A percentile compares a stretch with the other conserved stretches of the same genome.
Conservation (phyloP, 73 alveolate genomes). For the Paramecium sexaurelia region DNA sequence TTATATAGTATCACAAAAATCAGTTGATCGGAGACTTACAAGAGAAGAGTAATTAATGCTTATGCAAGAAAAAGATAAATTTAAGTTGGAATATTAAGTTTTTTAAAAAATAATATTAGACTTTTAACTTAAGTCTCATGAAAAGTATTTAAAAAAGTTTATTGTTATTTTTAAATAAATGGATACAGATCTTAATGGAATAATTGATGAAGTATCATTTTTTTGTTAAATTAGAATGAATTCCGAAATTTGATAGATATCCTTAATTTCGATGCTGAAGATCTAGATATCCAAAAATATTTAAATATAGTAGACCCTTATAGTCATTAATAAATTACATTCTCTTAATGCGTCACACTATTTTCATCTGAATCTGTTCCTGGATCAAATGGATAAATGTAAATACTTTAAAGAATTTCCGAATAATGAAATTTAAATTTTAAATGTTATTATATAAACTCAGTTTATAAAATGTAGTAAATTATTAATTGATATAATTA, state of each 20-base stretch:
- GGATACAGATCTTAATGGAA: constrained; percentile 94
- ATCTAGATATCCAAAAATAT: constrained; percentile 84
- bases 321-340: constrained; percentile 96
- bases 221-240: constrained; percentile 62
- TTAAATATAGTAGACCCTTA: constrained; percentile 96
- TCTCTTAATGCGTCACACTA: constrained; percentile 95
- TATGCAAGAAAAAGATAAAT: constrained; percentile 85
- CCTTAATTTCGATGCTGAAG: constrained; percentile 83
- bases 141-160: constrained; percentile 92
- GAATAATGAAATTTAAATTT: constrained; percentile 25
- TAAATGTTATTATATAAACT: background rate
- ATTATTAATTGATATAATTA: background rate
- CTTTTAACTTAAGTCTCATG: constrained; percentile 95
- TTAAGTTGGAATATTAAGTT: constrained; percentile 76
- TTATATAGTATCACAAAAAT: constrained; percentile 27
- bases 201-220: constrained; percentile 85
- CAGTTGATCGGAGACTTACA: constrained; percentile 65
- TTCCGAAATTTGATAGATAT: constrained; percentile 86
- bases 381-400: constrained; percentile 38
- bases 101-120: constrained; percentile 91
- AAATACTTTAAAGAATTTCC: constrained; percentile 30
- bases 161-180: constrained; percentile 83
- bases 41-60: constrained; percentile 77
- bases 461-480: background rate
- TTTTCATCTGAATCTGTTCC: constrained; percentile 80